Evolutionary conservation across 208 protist species (phyloP).

Genomic region (Borovskyia barvae): DNA sequence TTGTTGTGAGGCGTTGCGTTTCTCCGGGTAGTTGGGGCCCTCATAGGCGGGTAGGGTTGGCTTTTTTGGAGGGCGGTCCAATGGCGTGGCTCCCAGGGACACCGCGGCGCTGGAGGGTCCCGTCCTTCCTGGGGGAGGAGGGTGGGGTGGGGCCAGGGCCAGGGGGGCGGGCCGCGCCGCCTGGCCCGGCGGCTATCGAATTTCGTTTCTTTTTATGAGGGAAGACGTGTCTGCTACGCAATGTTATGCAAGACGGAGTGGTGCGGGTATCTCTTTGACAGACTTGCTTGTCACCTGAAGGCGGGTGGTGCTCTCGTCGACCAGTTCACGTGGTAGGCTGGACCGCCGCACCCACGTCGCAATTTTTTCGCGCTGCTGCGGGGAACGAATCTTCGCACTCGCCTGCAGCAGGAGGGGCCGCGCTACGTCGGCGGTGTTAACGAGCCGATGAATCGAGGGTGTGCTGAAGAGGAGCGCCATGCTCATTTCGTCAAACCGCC

Average conservation of each 20-base stretch:
- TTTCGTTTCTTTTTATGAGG: too few relatives aligned
- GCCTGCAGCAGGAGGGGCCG: constrained; percentile 66
- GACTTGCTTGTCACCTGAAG: constrained; percentile 10
- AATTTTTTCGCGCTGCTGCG: constrained; percentile 52
- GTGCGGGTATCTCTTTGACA: neutral
- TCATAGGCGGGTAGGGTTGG: too few relatives aligned
- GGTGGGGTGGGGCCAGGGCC: too few relatives aligned
- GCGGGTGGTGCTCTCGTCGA: constrained; percentile 17
- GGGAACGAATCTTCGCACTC: constrained; percentile 37
- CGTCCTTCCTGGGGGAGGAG: neutral
- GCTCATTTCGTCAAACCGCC: constrained; percentile 57
- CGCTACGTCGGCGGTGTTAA: constrained; percentile 44
- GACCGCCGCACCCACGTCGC: constrained; percentile 40
- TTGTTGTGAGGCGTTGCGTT: too few relatives aligned
- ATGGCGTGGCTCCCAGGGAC: too few relatives aligned
- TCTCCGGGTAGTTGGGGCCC: too few relatives aligned
- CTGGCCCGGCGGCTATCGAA: too few relatives aligned
- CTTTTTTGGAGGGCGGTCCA: too few relatives aligned
- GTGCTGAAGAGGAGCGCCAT: constrained; percentile 66
- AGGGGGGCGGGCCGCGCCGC: too few relatives aligned
- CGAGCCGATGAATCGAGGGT: constrained; percentile 63
- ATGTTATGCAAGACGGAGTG: constrained; percentile 21
- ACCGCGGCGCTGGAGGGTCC: too few relatives aligned
- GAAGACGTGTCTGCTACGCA: too few relatives aligned
- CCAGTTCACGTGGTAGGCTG: constrained; percentile 53